Conservation (phyloP, 192 early-diverging fungal genomes). For the Backusella sp. region DNA sequence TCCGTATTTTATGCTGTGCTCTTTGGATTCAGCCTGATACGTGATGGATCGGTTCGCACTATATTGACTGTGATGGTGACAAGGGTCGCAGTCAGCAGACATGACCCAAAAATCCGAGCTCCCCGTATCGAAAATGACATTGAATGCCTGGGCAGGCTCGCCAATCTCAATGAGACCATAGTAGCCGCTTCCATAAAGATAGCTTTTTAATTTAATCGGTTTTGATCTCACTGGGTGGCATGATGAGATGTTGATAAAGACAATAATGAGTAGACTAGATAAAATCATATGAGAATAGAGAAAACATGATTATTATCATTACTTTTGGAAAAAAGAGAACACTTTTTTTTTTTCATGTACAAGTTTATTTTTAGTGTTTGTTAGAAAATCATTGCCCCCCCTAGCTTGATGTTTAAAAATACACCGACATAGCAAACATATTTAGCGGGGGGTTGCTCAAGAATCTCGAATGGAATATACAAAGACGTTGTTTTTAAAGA, state of each 20-base stretch:
- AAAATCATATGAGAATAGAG: not conserved
- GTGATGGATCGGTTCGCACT: not conserved
- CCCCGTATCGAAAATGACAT: conserved; percentile 72
- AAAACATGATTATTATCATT: not conserved
- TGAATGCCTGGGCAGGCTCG: conserved; percentile 62
- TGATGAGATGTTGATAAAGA: not conserved
- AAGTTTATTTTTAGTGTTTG: not conserved
- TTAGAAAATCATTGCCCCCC: not conserved
- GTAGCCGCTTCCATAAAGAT: conserved; percentile 17
- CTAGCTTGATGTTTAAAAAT: not conserved
- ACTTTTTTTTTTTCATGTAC: not conserved
- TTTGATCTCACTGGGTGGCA: not conserved
- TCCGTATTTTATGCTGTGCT: conserved; percentile 15
- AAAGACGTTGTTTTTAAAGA: not conserved
- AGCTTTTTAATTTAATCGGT: not conserved
- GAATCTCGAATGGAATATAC: not conserved
- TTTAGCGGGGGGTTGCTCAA: not conserved
- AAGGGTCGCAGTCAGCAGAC: conserved; percentile 32
- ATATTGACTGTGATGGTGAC: not conserved
- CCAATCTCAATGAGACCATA: conserved; percentile 43
- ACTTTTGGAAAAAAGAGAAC: not conserved
- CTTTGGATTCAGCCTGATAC: not conserved
- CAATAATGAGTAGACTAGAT: not conserved
- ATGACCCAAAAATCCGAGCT: conserved; percentile 69
- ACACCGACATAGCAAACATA: not conserved